phyloP scores from a whole-genome alignment of 163 green algal genomes.

The Coccomyxa subellipsoidea region DNA sequence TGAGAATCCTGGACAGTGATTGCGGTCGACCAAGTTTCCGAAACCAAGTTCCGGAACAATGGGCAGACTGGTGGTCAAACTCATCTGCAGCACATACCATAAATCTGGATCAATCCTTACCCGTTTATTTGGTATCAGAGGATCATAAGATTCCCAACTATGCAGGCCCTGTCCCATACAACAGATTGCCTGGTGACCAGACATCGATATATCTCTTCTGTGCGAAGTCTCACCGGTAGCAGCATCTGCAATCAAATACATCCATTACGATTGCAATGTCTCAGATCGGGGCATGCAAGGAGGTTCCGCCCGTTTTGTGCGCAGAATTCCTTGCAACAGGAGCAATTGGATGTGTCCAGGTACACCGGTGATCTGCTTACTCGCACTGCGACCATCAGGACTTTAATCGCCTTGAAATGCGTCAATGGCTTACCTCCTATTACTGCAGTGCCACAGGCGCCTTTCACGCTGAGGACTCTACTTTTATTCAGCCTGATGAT shows the following conservation, averaged over 20 bases:
- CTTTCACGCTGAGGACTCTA: not conserved
- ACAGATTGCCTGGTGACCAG: too few species aligned
- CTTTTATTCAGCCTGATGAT: constrained; percentile 7
- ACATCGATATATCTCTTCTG: too few species aligned
- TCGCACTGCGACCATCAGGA: too few species aligned
- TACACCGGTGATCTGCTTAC: not conserved
- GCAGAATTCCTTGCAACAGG: not conserved
- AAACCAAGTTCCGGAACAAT: too few species aligned
- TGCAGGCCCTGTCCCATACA: too few species aligned
- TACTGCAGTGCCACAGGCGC: not conserved
- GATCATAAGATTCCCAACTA: too few species aligned
- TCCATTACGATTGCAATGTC: not conserved
- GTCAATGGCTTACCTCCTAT: not conserved
- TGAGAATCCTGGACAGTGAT: too few species aligned
- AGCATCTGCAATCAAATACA: not conserved
- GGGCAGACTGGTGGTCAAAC: too few species aligned
- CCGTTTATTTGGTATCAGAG: too few species aligned
- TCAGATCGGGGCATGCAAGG: not conserved
- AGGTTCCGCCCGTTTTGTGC: not conserved
- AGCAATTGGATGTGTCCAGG: not conserved
- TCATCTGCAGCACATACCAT: too few species aligned
- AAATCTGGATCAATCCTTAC: too few species aligned
- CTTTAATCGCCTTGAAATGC: not conserved
- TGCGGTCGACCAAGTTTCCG: too few species aligned
- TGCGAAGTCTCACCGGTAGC: not conserved